Evolutionary conservation across 2,329 filamentous ascomycete genomes (phyloP).

Genomic region (Pyrenophora teres): DNA sequence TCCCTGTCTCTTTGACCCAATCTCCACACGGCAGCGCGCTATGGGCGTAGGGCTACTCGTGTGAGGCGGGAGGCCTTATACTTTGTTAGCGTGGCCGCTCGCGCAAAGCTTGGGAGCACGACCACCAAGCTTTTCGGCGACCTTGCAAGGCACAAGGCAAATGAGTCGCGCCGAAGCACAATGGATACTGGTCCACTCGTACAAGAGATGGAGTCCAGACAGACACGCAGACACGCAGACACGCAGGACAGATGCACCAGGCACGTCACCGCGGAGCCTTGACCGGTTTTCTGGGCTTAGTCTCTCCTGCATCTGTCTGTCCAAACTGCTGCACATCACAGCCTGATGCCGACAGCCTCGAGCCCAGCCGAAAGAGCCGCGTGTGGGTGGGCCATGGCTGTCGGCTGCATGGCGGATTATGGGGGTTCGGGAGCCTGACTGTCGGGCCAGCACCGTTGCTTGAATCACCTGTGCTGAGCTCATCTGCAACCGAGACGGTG

Average conservation of each 20-base stretch:
- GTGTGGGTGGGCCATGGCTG: conserved; percentile 19
- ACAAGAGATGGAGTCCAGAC: background rate
- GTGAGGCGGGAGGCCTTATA: conserved; percentile 35
- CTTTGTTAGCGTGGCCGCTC: conserved; percentile 19
- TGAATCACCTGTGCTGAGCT: conserved; percentile 18
- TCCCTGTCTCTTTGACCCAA: conserved; percentile 20
- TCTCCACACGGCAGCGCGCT: conserved; percentile 43
- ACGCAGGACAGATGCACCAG: conserved; percentile 14
- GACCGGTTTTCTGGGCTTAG: conserved; percentile 19
- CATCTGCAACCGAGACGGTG: conserved; percentile 21
- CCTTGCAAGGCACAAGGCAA: conserved; percentile 21
- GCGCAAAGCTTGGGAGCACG: conserved; percentile 38
- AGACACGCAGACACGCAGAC: background rate
- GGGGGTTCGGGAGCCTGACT: conserved; percentile 23
- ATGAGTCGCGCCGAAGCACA: conserved; percentile 11
- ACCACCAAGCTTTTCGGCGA: conserved; percentile 38
- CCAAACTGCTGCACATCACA: conserved; percentile 2
- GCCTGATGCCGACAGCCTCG: background rate
- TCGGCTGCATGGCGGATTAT: conserved; percentile 8
- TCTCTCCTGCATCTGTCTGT: conserved; percentile 17
- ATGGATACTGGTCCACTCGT: conserved; percentile 4
- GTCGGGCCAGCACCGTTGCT: conserved; percentile 22
- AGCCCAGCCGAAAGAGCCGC: conserved; percentile 30
- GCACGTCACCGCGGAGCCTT: conserved; percentile 16
- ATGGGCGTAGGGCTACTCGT: conserved; percentile 29